Conservation (phyloP, 2,329 filamentous ascomycete species). For the Colletotrichum magnum region DNA sequence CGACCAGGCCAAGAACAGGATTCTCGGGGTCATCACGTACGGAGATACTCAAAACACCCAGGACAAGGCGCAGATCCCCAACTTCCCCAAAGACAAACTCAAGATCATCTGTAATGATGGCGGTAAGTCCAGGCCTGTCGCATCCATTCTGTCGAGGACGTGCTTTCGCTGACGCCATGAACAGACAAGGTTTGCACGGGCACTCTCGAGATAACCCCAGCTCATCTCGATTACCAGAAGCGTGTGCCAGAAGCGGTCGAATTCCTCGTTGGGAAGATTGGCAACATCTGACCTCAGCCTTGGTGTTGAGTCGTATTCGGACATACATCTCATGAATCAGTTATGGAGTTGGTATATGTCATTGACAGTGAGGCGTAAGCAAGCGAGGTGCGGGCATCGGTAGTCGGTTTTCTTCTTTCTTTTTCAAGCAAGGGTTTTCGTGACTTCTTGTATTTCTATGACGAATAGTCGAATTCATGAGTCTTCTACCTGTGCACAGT, state of each 20-base stretch:
- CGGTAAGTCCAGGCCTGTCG: too few relatives aligned
- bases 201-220: conserved; percentile 50
- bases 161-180: background rate
- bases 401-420: too few relatives aligned
- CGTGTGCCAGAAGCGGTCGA: conserved; percentile 50
- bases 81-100: conserved; percentile 51
- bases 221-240: conserved; percentile 55
- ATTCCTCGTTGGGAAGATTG: conserved; percentile 45
- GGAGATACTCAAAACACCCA: conserved; percentile 47
- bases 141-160: too few relatives aligned
- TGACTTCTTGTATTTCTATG: too few relatives aligned
- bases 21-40: conserved; percentile 44
- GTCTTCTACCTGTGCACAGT: too few relatives aligned
- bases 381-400: too few relatives aligned
- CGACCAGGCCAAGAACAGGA: conserved; percentile 38
- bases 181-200: conserved; percentile 55
- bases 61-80: conserved; percentile 52
- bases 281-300: conserved; percentile 1
- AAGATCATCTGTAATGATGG: conserved; percentile 55
- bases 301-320: too few relatives aligned
- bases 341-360: too few relatives aligned
- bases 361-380: too few relatives aligned
- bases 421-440: too few relatives aligned
- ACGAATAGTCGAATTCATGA: too few relatives aligned
- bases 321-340: too few relatives aligned